phyloP scores from a whole-genome alignment of 2,329 filamentous ascomycete genomes.

The Fusarium acutatum region DNA sequence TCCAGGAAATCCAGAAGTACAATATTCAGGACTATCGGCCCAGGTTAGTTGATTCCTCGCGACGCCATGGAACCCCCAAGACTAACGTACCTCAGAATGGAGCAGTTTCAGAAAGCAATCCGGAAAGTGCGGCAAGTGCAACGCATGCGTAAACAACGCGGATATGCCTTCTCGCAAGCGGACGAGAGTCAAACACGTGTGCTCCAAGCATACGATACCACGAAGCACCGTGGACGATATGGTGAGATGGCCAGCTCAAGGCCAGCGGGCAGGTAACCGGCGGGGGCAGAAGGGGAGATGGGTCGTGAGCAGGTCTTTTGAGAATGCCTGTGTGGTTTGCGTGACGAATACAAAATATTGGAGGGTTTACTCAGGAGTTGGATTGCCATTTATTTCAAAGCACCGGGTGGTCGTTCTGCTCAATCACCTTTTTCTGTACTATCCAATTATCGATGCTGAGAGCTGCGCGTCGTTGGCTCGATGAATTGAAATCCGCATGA shows the following conservation, averaged over 20 bases:
- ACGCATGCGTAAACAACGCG: constrained; percentile 98
- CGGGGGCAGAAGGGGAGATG: background rate
- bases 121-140: constrained; percentile 98
- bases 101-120: constrained; percentile 99
- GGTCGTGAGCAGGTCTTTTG: constrained; percentile 28
- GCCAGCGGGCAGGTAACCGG: constrained; percentile 39
- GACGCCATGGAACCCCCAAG: background rate
- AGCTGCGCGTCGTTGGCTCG: constrained; percentile 25
- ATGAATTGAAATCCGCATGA: constrained; percentile 20
- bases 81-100: constrained; percentile 73
- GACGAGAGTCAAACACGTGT: constrained; percentile 96
- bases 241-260: constrained; percentile 83
- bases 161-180: constrained; percentile 97
- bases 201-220: constrained; percentile 97
- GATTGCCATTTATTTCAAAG: constrained; percentile 35
- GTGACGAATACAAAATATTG: constrained; percentile 39
- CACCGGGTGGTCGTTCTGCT: constrained; percentile 18
- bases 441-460: constrained; percentile 18
- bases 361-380: constrained; percentile 36
- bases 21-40: constrained; percentile 99
- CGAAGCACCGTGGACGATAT: constrained; percentile 87
- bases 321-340: constrained; percentile 25
- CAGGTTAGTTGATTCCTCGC: constrained; percentile 64
- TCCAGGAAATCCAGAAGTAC: constrained; percentile 99
- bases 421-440: constrained; percentile 11